phyloP scores from a whole-genome alignment of 306 rosid genomes.

The Cercis canadensis region DNA sequence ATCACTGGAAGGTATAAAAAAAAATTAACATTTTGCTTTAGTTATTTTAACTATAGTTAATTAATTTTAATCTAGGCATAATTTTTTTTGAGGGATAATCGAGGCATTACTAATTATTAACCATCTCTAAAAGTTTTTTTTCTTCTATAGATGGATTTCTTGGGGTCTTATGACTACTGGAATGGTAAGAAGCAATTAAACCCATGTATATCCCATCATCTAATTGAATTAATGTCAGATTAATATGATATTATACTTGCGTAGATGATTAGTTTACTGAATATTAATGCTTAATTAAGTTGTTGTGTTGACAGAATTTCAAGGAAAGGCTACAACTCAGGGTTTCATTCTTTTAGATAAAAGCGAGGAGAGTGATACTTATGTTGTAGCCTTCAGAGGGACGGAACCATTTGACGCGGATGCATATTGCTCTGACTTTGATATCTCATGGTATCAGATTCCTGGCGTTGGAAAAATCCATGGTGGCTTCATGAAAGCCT shows the following conservation, averaged over 20 bases:
- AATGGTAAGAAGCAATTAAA: conserved; percentile 57
- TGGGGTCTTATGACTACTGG: conserved; percentile 72
- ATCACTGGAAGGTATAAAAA: conserved; percentile 70
- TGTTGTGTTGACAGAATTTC: conserved; percentile 53
- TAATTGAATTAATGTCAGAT: no score
- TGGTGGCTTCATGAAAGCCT: conserved; percentile 84
- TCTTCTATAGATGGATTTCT: conserved; percentile 62
- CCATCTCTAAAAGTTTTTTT: background rate
- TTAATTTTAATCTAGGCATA: no score
- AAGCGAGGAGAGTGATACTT: conserved; percentile 47
- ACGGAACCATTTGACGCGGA: conserved; percentile 79
- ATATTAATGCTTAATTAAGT: background rate
- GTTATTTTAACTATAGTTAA: no score
- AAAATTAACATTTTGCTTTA: no score
- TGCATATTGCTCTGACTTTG: conserved; percentile 81
- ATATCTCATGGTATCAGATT: conserved; percentile 80
- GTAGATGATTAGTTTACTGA: no score
- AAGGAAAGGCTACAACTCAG: conserved; percentile 67
- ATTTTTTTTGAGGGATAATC: no score
- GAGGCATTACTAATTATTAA: no score
- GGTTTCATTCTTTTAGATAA: conserved; percentile 59
- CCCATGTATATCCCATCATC: background rate
- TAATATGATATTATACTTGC: no score
- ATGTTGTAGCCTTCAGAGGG: conserved; percentile 80
- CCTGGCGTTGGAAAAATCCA: conserved; percentile 62